Evolutionary conservation across 345 rosid genomes (phyloP).

Genomic region (Anastatica hierochuntica): DNA sequence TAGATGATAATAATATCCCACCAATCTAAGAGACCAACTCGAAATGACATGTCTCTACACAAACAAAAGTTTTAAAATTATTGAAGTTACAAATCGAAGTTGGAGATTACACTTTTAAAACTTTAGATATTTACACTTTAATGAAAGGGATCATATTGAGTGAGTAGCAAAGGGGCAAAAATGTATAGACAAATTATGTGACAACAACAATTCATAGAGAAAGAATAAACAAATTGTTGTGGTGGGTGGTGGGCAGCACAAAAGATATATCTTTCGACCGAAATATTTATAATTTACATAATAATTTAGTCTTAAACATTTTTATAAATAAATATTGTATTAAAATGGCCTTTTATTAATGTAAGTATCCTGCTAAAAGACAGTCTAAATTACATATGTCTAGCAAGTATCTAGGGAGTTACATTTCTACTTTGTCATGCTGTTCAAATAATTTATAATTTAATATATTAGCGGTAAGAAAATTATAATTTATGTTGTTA

Average conservation of each 20-base stretch:
- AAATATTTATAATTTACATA: not conserved
- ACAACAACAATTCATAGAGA: constrained; percentile 19
- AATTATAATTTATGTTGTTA: no score
- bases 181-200: constrained; percentile 19
- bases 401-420: not conserved
- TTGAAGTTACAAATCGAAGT: no score
- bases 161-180: constrained; percentile 3
- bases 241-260: constrained; percentile 23
- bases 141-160: not conserved
- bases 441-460: no score
- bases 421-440: no score
- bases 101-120: not conserved
- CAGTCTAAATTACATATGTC: not conserved
- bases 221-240: constrained; percentile 15
- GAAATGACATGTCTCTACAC: no score
- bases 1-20: no score
- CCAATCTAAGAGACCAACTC: no score
- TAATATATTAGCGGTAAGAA: no score
- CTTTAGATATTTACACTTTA: not conserved
- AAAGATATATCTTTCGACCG: constrained; percentile 4
- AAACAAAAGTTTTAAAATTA: no score
- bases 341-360: not conserved
- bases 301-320: no score
- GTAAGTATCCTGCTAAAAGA: not conserved
- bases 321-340: not conserved